These are phyloP conservation scores for Ophiognomonia clavigignenti-juglandacearum DNA, from an alignment of 2,329 filamentous ascomycete genomes.

Conservation along the genomic window DNA sequence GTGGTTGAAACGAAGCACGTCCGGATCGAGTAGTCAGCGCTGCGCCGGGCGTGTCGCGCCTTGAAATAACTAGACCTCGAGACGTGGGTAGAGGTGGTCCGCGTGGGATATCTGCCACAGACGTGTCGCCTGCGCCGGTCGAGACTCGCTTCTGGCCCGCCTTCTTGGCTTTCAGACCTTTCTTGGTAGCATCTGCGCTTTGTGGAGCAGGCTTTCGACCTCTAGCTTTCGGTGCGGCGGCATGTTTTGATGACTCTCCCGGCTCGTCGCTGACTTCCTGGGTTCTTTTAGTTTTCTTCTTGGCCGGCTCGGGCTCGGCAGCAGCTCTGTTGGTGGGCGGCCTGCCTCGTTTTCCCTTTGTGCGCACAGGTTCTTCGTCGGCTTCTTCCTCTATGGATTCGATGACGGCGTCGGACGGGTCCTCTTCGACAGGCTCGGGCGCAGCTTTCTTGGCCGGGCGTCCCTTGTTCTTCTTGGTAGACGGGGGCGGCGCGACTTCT, in stretches of 20 bases:
- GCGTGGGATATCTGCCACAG: slow-evolving; percentile 42
- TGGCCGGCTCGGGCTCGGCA: slow-evolving; percentile 19
- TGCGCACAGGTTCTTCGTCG: slow-evolving; percentile 14
- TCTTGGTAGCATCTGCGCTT: slow-evolving; percentile 5
- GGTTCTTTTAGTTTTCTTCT: slow-evolving; percentile 20
- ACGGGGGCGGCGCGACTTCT: slow-evolving; percentile 14
- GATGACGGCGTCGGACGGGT: slow-evolving; percentile 18
- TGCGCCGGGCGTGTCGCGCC: slow-evolving; percentile 34
- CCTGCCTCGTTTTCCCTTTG: slow-evolving; percentile 20
- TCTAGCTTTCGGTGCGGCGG: slow-evolving; percentile 16
- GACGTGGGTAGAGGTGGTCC: slow-evolving; percentile 52
- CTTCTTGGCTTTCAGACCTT: slow-evolving; percentile 36
- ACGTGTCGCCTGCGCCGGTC: slow-evolving; percentile 40
- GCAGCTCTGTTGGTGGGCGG: slow-evolving; percentile 19
- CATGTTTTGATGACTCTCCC: slow-evolving; percentile 19
- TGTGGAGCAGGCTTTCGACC: slow-evolving; percentile 12
- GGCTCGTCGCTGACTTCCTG: slow-evolving; percentile 21
- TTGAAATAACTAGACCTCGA: slow-evolving; percentile 49
- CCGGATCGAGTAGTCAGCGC: slow-evolving; percentile 67
- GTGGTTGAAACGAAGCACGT: slow-evolving; percentile 69
- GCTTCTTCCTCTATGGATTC: slow-evolving; percentile 20
- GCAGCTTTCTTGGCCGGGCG: slow-evolving; percentile 9
- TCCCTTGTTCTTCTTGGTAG: slow-evolving; percentile 8
- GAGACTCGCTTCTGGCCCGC: slow-evolving; percentile 32
- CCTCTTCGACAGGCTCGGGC: slow-evolving; percentile 18